Percentiles rank a stretch among this genome's conserved stretches.
Evolutionary conservation across 208 protist species (phyloP).

Genomic region (Acanthamoeba lenticulata): DNA sequence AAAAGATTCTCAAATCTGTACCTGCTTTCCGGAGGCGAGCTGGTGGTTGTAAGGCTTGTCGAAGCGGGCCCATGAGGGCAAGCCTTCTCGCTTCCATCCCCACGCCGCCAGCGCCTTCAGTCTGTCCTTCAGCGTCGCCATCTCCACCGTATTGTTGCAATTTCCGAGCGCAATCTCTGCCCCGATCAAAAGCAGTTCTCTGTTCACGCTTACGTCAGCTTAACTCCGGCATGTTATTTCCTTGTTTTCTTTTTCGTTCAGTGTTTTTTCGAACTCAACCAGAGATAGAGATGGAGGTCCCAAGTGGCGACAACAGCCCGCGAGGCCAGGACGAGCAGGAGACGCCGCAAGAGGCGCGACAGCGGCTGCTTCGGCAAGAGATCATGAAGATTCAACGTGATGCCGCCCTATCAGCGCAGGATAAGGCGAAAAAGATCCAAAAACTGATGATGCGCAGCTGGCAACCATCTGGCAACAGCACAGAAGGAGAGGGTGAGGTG

Average conservation of each 20-base stretch:
- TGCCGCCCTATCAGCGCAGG: neutral
- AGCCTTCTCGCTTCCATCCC: conserved; percentile 57
- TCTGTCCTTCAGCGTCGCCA: conserved; percentile 19
- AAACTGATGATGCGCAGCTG: conserved; percentile 50
- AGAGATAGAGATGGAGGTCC: neutral
- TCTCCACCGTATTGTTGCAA: neutral
- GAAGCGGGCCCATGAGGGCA: neutral
- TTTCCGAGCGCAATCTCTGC: neutral
- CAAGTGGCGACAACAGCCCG: neutral
- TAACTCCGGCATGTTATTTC: too few relatives aligned
- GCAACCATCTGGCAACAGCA: neutral
- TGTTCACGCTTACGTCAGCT: too few relatives aligned
- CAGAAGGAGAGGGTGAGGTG: neutral
- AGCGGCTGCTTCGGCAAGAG: neutral
- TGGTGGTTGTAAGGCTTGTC: conserved; percentile 20
- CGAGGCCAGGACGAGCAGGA: neutral
- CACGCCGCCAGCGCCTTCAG: conserved; percentile 19
- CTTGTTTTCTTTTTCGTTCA: too few relatives aligned
- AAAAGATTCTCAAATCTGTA: neutral
- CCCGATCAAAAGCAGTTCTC: too few relatives aligned
- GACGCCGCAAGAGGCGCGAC: neutral
- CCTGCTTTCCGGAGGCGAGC: neutral
- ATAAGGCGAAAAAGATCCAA: conserved; percentile 53
- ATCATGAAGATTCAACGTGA: conserved; percentile 42
- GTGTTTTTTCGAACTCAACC: too few relatives aligned